These are phyloP conservation scores for Maudiozyma serrabonitensis DNA, from an alignment of 805 yeast species.

Conservation along the genomic window DNA sequence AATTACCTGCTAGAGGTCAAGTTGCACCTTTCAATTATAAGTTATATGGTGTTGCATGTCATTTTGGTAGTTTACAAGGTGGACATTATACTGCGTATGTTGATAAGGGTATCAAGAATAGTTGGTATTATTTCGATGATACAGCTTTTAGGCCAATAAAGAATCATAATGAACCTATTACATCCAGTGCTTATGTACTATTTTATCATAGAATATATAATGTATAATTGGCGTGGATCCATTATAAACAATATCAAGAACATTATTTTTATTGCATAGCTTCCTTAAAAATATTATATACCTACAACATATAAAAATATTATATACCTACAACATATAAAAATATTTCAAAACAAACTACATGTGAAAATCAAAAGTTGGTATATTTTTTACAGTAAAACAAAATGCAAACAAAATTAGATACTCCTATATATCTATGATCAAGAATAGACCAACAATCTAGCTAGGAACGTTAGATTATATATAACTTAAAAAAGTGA, in stretches of 20 bases:
- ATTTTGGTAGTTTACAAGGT: constrained; percentile 69
- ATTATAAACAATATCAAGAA: not conserved
- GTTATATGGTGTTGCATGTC: constrained; percentile 74
- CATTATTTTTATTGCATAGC: too few relatives aligned
- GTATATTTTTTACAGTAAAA: too few relatives aligned
- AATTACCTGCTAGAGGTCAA: constrained; percentile 64
- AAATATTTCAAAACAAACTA: too few relatives aligned
- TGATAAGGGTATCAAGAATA: constrained; percentile 44
- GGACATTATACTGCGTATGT: constrained; percentile 88
- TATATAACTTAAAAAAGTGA: not conserved
- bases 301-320: too few relatives aligned
- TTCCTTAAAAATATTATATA: too few relatives aligned
- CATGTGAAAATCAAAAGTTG: too few relatives aligned
- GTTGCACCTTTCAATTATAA: constrained; percentile 69
- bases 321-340: too few relatives aligned
- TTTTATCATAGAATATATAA: constrained; percentile 48
- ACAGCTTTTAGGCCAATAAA: constrained; percentile 49
- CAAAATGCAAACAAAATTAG: not conserved
- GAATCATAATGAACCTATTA: constrained; percentile 44
- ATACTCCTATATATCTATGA: not conserved
- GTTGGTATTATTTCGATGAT: constrained; percentile 84
- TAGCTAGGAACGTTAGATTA: not conserved
- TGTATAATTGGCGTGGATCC: constrained; percentile 1
- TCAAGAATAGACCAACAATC: not conserved
- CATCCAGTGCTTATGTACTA: constrained; percentile 72